Percentiles rank a stretch among this genome's conserved stretches.
Evolutionary conservation across 495 filamentous ascomycete species (phyloP).

Genomic region (Talaromyces stipitatus): DNA sequence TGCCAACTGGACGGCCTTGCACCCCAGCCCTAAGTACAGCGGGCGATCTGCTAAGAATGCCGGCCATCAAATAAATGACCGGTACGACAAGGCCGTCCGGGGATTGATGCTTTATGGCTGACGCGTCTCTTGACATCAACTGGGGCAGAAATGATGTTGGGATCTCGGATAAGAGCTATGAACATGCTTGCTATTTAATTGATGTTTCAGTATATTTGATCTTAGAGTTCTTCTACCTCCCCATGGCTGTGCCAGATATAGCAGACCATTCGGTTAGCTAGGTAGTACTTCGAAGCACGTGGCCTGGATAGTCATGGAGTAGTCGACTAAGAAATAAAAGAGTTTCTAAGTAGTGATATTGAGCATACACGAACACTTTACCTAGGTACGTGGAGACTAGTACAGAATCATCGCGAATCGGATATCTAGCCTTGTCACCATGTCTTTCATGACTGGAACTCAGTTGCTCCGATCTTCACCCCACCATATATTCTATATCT

Average conservation of each 20-base stretch:
- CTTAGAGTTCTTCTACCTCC: background rate
- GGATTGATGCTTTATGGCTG: background rate
- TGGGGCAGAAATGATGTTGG: background rate
- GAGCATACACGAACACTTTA: background rate
- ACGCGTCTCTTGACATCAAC: background rate
- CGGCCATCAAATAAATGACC: background rate
- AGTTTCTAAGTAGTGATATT: background rate
- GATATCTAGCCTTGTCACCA: background rate
- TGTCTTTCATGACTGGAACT: background rate
- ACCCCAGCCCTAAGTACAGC: background rate
- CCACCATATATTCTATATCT: background rate
- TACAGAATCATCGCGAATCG: background rate
- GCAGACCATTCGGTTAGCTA: background rate
- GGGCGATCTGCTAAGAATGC: background rate
- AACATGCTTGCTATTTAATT: background rate
- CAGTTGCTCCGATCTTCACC: background rate
- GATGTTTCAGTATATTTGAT: background rate
- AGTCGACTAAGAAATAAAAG: background rate
- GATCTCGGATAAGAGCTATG: background rate
- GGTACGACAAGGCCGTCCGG: background rate
- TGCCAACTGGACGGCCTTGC: background rate
- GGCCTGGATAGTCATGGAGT: background rate
- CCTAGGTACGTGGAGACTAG: background rate
- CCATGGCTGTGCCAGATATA: background rate
- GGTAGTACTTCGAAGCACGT: background rate